A percentile compares a stretch with the other conserved stretches of the same genome.
These are phyloP conservation scores for Jacaranda mimosifolia DNA, from an alignment of 257 asterid genomes.

Conservation along the genomic window DNA sequence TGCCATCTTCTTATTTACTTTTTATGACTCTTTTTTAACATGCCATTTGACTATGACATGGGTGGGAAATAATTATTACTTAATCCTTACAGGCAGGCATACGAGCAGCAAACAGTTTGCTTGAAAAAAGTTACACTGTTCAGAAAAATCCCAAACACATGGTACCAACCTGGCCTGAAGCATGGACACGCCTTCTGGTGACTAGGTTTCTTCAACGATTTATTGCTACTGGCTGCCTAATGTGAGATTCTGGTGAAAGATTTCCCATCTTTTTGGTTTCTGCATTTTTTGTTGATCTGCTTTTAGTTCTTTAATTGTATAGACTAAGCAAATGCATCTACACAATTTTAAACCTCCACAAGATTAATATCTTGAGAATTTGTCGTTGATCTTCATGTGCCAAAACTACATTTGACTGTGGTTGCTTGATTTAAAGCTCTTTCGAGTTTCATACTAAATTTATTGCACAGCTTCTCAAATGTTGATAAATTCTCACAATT, in stretches of 20 bases:
- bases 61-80: not conserved
- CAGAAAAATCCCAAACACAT: slow-evolving; percentile 61
- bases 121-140: slow-evolving; percentile 44
- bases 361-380: too few relatives aligned
- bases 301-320: too few relatives aligned
- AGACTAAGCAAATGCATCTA: too few relatives aligned
- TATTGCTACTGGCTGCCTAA: slow-evolving; percentile 64
- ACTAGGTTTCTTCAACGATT: slow-evolving; percentile 62
- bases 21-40: not conserved
- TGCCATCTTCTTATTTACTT: not conserved
- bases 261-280: not conserved
- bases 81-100: slow-evolving; percentile 63
- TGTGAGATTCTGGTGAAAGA: slow-evolving; percentile 49
- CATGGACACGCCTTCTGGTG: slow-evolving; percentile 73
- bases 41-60: not conserved
- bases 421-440: too few relatives aligned
- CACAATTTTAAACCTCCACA: too few relatives aligned
- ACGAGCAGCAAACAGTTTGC: slow-evolving; percentile 64
- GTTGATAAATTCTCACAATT: too few relatives aligned
- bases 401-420: too few relatives aligned
- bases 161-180: slow-evolving; percentile 75
- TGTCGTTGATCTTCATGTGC: too few relatives aligned
- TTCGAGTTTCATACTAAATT: too few relatives aligned
- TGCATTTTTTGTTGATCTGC: not conserved
- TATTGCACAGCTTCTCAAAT: too few relatives aligned